phyloP scores from a whole-genome alignment of 441 rosid species.

The Euphorbia celastroides region DNA sequence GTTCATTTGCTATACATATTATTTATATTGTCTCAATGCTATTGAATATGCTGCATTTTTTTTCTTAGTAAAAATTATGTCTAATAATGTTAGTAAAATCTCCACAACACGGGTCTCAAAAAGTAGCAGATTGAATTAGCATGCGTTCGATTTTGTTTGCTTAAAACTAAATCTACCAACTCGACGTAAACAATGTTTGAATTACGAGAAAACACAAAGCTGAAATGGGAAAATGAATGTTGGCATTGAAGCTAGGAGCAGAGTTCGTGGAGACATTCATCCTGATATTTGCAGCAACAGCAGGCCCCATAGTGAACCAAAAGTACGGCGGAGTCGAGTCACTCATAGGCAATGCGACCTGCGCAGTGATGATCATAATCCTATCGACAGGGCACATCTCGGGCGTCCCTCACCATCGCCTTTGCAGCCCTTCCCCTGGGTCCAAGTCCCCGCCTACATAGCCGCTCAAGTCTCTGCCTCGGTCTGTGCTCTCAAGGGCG shows the following conservation, averaged over 20 bases:
- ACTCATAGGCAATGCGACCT: conserved; percentile 86
- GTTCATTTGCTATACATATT: too few species aligned
- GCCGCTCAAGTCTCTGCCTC: conserved; percentile 90
- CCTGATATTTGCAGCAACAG: conserved; percentile 82
- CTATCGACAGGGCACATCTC: conserved; percentile 92
- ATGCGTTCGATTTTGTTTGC: too few species aligned
- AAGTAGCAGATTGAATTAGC: too few species aligned
- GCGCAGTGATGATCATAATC: conserved; percentile 83
- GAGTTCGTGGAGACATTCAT: conserved; percentile 98
- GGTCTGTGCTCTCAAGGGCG: conserved; percentile 84
- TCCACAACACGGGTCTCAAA: too few species aligned
- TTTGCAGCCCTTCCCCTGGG: conserved; percentile 96
- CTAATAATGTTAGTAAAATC: too few species aligned
- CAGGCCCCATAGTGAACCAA: conserved; percentile 89
- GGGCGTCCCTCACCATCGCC: conserved; percentile 90
- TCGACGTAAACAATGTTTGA: neutral
- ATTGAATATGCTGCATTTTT: too few species aligned
- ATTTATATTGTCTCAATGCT: too few species aligned
- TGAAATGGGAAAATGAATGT: too few species aligned
- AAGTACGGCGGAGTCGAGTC: conserved; percentile 73
- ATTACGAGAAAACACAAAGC: too few species aligned
- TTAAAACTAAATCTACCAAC: too few species aligned
- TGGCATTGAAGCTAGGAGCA: conserved; percentile 62
- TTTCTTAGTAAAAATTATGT: too few species aligned
- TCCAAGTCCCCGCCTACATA: conserved; percentile 85